Base-by-base conservation (phyloP, 768 basidiomycete species). In the Tephrocybe sp. region DNA sequence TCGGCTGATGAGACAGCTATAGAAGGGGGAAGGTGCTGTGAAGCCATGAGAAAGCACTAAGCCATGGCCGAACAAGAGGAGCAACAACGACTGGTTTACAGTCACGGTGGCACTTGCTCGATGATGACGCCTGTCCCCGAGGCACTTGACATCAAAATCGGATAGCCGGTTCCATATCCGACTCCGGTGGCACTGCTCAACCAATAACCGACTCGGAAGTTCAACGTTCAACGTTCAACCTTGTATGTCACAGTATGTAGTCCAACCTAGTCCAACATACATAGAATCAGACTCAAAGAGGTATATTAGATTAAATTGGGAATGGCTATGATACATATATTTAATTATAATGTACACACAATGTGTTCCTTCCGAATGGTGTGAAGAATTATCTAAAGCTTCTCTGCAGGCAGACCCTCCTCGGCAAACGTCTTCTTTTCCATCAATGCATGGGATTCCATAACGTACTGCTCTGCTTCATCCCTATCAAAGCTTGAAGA, bases 391-490 rank as follows among this genome's bases (percentile, higher is more conserved):
- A 35, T n/a, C 34, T 51, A 51, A 9, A 39, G 19, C 34, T 54
- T 54, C 18, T 44, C 38, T 16, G 49, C 25, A 24, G 44, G 16
- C n/a, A 25, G 12, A 28, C 26, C 44, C 47, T 51, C 40, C 7
- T 51, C 36, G 42, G n/a, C 36, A 43, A 24, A 19, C n/a, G 36
- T 27, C 19, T n/a, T 49, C 56, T 73, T 65, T 42, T 73, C 61
- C 52, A 86, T 66, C 9, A 87, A 57, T 32, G 77, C 65, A 54
- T 83, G 82, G 22, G 86, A 84, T 63, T 86, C 77, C 51, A 70
- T 64, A 8, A 87, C 80, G 57, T 81, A 90, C 48, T 76, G 59
- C 57, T 83, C 85, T 5, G 87, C 77, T 60, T 91, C 87, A 2
- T 71, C 61, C 53, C 87, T 73, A 53, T 87, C 79, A 56, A 89